Evolutionary conservation across 1,284 basidiomycete species (phyloP), one percentile per base, ranked within the genome.

Genomic region (Blastosporella zonata): DNA sequence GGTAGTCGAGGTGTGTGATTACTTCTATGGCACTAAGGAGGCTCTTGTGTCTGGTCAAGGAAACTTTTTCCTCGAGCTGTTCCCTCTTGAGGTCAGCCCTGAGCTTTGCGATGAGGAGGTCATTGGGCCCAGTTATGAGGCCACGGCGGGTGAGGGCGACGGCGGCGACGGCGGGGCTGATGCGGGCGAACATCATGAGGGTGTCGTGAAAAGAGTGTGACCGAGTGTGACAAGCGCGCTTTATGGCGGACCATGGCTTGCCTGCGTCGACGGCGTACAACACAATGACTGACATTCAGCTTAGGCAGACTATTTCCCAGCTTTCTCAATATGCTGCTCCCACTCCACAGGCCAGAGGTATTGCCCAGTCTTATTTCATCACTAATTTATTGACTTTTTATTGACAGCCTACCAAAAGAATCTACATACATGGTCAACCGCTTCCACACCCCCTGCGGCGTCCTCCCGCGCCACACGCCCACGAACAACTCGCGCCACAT

Each of bases 351-450:
- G 39, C 18, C 17, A 40, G 23, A 44, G 33, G 31, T 52, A n/a
- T n/a, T n/a, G n/a, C n/a, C n/a, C 31, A 37, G 17, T 28, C 21
- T 45, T 31, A 50, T 28, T 29, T 29, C 39, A 34, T 56, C 39
- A 42, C 20, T 6, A 29, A 37, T 15, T 13, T 38, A 38, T 25
- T 23, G 28, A 25, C 41, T 9, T 36, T 18, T 5, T 7, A 33
- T 2, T 18, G 9, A 23, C 21, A 82, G 81, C 77, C 1, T 84
- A 84, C 59, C 70, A 77, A 52, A 82, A 78, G 70, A 84, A 84
- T 56, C 68, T 84, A 18, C 73, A 81, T 25, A 80, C 77, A 23
- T 84, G 82, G 82, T 80, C 80, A 20, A 69, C 75, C 2, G 66
- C 75, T 8, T 75, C 77, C 12, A 73, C 70, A 59, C 71, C 56